Percentiles rank a stretch among this genome's conserved stretches.
phyloP scores from a whole-genome alignment of 1,284 basidiomycete species.

The Fomitopsis betulina region DNA sequence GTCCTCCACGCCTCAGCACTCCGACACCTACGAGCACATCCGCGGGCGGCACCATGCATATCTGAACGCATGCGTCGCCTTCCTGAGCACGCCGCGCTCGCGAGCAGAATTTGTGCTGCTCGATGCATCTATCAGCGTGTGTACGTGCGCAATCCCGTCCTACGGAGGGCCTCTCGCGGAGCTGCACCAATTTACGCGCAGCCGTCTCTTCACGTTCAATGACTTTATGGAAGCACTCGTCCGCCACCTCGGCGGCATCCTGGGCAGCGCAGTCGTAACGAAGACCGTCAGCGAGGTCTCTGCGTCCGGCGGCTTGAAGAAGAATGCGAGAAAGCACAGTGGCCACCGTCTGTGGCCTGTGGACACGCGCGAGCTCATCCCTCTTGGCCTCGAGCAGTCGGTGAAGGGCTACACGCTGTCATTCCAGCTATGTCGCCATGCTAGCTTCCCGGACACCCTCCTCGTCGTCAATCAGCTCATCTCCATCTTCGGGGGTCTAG shows the following conservation, averaged over 20 bases:
- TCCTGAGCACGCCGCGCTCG: background rate
- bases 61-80: background rate
- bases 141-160: background rate
- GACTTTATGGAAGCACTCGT: background rate
- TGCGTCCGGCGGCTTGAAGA: background rate
- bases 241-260: background rate
- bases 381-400: background rate
- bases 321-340: background rate
- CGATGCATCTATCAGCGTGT: background rate
- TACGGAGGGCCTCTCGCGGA: background rate
- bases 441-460: background rate
- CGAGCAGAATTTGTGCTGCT: background rate
- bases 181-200: background rate
- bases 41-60: background rate
- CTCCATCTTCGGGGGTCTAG: background rate
- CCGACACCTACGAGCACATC: background rate
- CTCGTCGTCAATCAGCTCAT: background rate
- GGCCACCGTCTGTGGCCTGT: background rate
- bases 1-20: background rate
- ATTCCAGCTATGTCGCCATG: background rate
- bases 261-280: background rate
- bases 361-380: background rate
- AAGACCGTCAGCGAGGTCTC: background rate
- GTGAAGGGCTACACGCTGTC: background rate
- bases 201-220: background rate